These are phyloP conservation scores for Neocallimastix lanati DNA, from an alignment of 192 early-diverging fungal species.

Conservation along the genomic window DNA sequence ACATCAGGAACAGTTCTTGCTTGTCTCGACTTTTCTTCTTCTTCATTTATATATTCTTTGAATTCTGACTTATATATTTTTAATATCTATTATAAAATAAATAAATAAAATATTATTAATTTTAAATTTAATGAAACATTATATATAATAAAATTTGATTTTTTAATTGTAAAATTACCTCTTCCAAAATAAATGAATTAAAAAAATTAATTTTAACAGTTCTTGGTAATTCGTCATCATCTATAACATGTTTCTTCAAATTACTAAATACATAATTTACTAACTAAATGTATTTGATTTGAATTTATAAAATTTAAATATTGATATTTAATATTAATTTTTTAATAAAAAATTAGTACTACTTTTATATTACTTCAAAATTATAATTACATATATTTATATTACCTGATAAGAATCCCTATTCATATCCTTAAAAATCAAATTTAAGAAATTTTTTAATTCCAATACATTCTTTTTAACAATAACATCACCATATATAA, in stretches of 20 bases:
- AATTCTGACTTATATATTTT: constrained; percentile 18
- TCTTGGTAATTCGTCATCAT: constrained; percentile 37
- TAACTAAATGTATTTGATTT: too few relatives aligned
- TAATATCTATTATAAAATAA: constrained; percentile 21
- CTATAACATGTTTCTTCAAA: constrained; percentile 35
- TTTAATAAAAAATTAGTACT: too few relatives aligned
- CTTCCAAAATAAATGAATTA: constrained; percentile 45
- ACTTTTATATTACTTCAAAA: too few relatives aligned
- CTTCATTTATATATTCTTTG: constrained; percentile 6
- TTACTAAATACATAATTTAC: constrained; percentile 36
- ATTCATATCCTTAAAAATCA: constrained; percentile 45
- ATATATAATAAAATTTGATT: too few relatives aligned
- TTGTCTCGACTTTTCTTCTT: constrained; percentile 3
- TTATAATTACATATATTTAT: too few relatives aligned
- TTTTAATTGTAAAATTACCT: too few relatives aligned
- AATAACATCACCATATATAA: constrained; percentile 42
- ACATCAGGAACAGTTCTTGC: constrained; percentile 27
- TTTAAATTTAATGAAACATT: too few relatives aligned
- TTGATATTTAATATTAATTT: too few relatives aligned
- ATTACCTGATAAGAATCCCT: constrained; percentile 47
- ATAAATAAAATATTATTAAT: too few relatives aligned
- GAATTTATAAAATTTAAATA: too few relatives aligned
- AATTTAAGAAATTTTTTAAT: constrained; percentile 45
- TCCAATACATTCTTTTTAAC: constrained; percentile 55
- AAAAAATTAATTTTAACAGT: constrained; percentile 47